Conservation (phyloP, 306 rosid genomes). For the Glycine latifolia region DNA sequence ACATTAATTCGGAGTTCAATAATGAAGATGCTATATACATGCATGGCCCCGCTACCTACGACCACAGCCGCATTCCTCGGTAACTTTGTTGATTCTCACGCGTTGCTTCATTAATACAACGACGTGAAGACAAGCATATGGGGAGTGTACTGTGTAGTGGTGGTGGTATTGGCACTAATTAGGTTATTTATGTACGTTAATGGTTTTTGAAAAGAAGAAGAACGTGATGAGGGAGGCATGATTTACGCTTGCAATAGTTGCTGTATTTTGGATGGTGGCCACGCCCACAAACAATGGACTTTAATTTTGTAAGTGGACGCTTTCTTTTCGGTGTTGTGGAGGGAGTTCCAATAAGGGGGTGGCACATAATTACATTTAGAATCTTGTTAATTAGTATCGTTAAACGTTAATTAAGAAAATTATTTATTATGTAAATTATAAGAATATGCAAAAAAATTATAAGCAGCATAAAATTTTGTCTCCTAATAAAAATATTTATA, state of each 20-base stretch:
- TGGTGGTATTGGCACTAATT: neutral
- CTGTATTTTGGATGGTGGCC: conserved; percentile 14
- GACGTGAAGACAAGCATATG: neutral
- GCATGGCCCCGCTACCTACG: conserved; percentile 37
- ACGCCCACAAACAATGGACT: conserved; percentile 10
- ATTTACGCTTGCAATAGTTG: conserved; percentile 6
- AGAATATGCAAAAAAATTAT: no score
- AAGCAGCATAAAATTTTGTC: no score
- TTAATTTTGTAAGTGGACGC: neutral
- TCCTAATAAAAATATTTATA: no score
- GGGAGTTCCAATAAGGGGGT: no score
- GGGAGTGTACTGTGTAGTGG: neutral
- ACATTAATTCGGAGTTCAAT: conserved; percentile 30
- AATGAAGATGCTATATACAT: neutral
- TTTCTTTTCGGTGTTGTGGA: neutral
- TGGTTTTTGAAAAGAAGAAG: neutral
- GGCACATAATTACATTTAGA: no score
- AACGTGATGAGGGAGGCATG: neutral
- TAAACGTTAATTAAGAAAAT: no score
- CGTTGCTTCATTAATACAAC: conserved; percentile 14
- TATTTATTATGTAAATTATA: no score
- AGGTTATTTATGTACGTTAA: neutral
- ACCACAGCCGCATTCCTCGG: conserved; percentile 49
- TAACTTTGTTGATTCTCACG: conserved; percentile 23
- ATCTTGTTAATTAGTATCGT: no score